phyloP scores from a whole-genome alignment of 2,329 filamentous ascomycete genomes.

The Paecilomyces sp. region DNA sequence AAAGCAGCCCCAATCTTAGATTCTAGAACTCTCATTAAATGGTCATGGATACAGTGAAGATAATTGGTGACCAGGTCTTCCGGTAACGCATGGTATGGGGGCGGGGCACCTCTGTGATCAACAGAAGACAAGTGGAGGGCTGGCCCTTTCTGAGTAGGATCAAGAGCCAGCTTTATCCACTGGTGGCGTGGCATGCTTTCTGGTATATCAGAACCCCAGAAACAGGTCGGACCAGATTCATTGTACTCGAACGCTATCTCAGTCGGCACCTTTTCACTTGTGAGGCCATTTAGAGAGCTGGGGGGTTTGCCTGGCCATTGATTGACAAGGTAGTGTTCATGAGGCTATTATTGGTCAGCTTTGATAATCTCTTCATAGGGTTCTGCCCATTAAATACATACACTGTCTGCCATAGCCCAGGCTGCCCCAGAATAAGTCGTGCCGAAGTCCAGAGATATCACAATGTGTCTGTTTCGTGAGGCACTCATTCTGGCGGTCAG shows the following conservation, averaged over 20 bases:
- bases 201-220: conserved; percentile 14
- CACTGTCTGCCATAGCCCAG: conserved; percentile 13
- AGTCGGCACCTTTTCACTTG: conserved; percentile 16
- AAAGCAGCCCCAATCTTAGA: conserved; percentile 7
- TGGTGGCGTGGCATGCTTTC: conserved; percentile 12
- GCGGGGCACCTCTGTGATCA: conserved; percentile 7
- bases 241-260: conserved; percentile 10
- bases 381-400: conserved; percentile 4
- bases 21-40: conserved; percentile 7
- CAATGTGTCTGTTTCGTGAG: conserved; percentile 1
- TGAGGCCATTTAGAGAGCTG: conserved; percentile 8
- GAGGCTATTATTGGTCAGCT: conserved; percentile 6
- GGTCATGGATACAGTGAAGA: conserved; percentile 7
- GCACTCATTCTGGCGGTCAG: neutral
- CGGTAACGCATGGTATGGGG: conserved; percentile 4
- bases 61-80: conserved; percentile 10
- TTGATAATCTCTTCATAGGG: neutral
- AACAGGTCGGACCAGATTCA: neutral
- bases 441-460: conserved; percentile 16
- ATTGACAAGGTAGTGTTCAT: conserved; percentile 10
- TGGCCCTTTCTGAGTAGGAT: neutral
- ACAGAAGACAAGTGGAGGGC: neutral
- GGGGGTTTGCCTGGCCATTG: conserved; percentile 10
- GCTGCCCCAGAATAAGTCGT: conserved; percentile 16
- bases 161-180: conserved; percentile 15